These are phyloP conservation scores for Pestalotiopsis fici DNA, from an alignment of 2,329 filamentous ascomycete species.

Conservation along the genomic window DNA sequence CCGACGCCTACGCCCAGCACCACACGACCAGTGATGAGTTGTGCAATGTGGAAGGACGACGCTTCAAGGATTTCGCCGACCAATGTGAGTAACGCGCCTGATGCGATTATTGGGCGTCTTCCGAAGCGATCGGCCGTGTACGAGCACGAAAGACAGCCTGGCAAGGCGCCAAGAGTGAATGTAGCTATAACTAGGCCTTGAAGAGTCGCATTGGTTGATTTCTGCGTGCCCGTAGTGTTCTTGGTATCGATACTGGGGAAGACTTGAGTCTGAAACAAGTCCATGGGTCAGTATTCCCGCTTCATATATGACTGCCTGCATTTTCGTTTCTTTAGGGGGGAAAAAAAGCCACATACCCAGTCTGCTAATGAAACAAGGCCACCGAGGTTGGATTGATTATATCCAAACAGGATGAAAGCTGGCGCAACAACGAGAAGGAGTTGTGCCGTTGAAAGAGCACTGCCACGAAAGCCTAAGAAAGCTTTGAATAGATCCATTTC, in stretches of 20 bases:
- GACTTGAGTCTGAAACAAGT: conserved; percentile 18
- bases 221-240: conserved; percentile 24
- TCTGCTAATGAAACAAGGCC: conserved; percentile 33
- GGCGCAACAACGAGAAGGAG: conserved; percentile 44
- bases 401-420: conserved; percentile 42
- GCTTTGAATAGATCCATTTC: not conserved
- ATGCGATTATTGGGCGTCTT: conserved; percentile 22
- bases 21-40: conserved; percentile 42
- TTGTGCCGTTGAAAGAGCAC: conserved; percentile 35
- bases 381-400: conserved; percentile 40
- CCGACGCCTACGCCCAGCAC: conserved; percentile 40
- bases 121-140: conserved; percentile 39
- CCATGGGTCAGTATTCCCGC: not conserved
- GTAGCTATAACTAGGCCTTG: conserved; percentile 31
- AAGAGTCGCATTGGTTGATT: conserved; percentile 2
- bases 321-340: not conserved
- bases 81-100: conserved; percentile 34
- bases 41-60: conserved; percentile 36
- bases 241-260: conserved; percentile 41
- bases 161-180: conserved; percentile 37
- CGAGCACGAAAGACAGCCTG: conserved; percentile 37
- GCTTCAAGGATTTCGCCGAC: conserved; percentile 43
- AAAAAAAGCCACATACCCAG: conserved; percentile 21
- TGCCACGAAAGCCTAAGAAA: conserved; percentile 35
- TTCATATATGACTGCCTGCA: not conserved